Evolutionary conservation across 306 rosid genomes (phyloP).

Genomic region (Vicia faba): DNA sequence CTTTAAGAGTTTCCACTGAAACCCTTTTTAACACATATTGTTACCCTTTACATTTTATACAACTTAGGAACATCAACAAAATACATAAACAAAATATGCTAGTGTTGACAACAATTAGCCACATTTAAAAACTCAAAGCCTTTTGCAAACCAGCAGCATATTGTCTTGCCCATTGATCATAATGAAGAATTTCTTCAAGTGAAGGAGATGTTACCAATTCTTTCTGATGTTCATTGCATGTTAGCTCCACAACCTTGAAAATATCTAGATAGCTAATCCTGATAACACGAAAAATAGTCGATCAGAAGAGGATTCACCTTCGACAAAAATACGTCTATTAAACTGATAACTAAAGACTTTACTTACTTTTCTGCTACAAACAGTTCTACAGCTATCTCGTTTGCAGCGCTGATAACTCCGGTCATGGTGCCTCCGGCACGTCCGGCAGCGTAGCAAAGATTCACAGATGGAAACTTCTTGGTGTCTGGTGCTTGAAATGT

Average conservation of each 20-base stretch:
- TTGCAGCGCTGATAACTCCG: constrained; percentile 93
- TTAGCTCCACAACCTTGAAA: constrained; percentile 81
- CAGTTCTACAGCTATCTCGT: constrained; percentile 92
- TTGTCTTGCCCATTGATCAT: constrained; percentile 80
- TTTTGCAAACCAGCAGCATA: constrained; percentile 65
- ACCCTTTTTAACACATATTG: background rate
- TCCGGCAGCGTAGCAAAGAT: constrained; percentile 87
- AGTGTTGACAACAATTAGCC: constrained; percentile 9
- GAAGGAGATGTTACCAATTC: constrained; percentile 71
- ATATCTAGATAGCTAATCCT: constrained; percentile 85
- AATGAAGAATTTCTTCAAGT: constrained; percentile 86
- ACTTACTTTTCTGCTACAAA: constrained; percentile 73
- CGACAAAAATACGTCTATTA: background rate
- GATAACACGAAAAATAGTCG: constrained; percentile 25
- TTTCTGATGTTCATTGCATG: constrained; percentile 64
- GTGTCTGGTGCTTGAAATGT: constrained; percentile 81
- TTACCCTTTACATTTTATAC: constrained; percentile 1
- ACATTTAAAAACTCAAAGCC: constrained; percentile 39
- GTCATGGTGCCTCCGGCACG: constrained; percentile 98
- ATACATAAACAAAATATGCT: constrained; percentile 15
- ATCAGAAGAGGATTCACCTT: background rate
- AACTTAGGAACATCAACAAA: constrained; percentile 19
- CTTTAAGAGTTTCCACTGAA: background rate
- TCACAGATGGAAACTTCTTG: constrained; percentile 83
- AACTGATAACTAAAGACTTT: too few relatives aligned